phyloP scores from a whole-genome alignment of 441 rosid genomes.

The Euphorbia schlechtendalii region DNA sequence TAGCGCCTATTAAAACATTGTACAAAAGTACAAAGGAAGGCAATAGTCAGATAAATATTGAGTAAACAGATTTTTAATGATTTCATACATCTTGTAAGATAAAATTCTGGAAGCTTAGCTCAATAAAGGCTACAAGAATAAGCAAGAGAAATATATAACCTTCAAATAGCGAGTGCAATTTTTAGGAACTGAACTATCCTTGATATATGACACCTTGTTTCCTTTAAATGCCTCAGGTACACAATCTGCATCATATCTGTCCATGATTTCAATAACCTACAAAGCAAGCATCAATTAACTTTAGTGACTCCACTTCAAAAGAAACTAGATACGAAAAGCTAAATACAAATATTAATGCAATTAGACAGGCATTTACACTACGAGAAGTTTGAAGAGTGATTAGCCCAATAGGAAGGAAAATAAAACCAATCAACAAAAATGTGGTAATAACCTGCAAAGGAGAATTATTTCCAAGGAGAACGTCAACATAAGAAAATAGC shows the following conservation, averaged over 20 bases:
- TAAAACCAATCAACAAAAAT: conserved; percentile 50
- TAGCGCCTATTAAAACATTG: no score
- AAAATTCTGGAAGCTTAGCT: neutral
- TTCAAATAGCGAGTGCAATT: conserved; percentile 60
- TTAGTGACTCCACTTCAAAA: neutral
- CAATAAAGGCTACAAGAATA: neutral
- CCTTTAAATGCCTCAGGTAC: conserved; percentile 49
- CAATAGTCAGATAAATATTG: neutral
- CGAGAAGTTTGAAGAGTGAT: conserved; percentile 61
- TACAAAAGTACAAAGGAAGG: neutral
- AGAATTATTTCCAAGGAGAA: conserved; percentile 5
- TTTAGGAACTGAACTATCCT: conserved; percentile 53
- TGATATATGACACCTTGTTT: conserved; percentile 54
- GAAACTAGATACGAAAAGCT: neutral
- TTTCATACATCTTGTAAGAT: neutral
- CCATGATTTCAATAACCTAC: conserved; percentile 72
- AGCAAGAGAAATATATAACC: conserved; percentile 32
- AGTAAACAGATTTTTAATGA: neutral
- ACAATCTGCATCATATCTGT: conserved; percentile 68
- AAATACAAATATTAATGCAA: conserved; percentile 1
- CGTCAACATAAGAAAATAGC: conserved; percentile 2
- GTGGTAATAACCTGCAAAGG: conserved; percentile 48
- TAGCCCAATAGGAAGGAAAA: conserved; percentile 64
- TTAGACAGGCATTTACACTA: conserved; percentile 34
- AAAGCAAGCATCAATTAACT: conserved; percentile 12